Evolutionary conservation across 495 filamentous ascomycete species (phyloP).

Genomic region (Aspergillus coremiiformis): DNA sequence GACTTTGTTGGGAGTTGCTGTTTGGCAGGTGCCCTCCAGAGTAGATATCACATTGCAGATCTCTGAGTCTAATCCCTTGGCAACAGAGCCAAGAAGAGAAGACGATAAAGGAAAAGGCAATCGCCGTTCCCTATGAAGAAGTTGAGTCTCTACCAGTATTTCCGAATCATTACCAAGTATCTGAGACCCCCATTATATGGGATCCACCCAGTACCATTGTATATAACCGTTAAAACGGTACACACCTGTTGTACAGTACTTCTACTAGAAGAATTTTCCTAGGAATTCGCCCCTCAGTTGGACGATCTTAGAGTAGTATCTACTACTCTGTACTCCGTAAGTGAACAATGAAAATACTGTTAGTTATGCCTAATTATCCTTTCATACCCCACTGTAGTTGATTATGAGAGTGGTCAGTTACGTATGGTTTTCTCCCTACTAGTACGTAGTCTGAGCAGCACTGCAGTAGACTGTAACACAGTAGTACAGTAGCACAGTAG

Average conservation of each 20-base stretch:
- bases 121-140: background rate
- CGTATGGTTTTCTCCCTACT: background rate
- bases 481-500: background rate
- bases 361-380: conserved; percentile 1
- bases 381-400: conserved; percentile 2
- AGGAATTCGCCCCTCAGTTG: background rate
- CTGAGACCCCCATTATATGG: background rate
- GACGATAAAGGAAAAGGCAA: background rate
- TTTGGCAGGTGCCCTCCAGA: too few species aligned
- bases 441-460: background rate
- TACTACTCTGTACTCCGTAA: too few species aligned
- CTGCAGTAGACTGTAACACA: too few species aligned
- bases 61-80: background rate
- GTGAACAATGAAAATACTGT: too few species aligned
- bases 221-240: too few species aligned
- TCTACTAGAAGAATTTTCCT: background rate
- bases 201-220: background rate
- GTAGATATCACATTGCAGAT: background rate
- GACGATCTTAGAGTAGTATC: background rate
- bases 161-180: too few species aligned
- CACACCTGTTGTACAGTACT: too few species aligned
- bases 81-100: background rate
- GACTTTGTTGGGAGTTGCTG: too few species aligned
- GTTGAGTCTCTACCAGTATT: background rate
- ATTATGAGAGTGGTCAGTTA: conserved; percentile 3